phyloP scores from a whole-genome alignment of 495 filamentous ascomycete genomes.

The Cryomyces minteri region DNA sequence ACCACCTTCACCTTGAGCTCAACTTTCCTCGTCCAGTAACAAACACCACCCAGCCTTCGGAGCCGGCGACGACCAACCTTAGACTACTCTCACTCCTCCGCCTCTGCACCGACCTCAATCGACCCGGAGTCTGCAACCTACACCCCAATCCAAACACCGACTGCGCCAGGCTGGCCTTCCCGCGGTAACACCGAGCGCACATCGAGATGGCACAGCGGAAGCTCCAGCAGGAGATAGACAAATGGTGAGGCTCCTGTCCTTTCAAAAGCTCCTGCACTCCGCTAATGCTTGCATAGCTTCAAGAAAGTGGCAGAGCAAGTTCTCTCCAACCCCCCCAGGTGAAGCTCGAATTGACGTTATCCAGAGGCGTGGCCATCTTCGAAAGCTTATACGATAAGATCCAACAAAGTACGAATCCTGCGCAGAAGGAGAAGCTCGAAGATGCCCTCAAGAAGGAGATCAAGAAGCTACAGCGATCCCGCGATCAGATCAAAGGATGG shows the following conservation, averaged over 20 bases:
- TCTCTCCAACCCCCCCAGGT: no score
- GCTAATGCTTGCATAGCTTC: slow-evolving; percentile 29
- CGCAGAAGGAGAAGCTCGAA: slow-evolving; percentile 95
- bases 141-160: no score
- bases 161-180: neutral
- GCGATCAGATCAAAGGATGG: slow-evolving; percentile 99
- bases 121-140: no score
- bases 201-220: slow-evolving; percentile 77
- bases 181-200: no score
- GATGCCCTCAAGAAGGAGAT: slow-evolving; percentile 96
- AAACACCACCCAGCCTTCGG: no score
- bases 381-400: slow-evolving; percentile 94
- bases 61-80: no score
- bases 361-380: slow-evolving; percentile 72
- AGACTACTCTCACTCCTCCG: no score
- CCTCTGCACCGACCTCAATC: no score
- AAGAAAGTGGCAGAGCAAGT: slow-evolving; percentile 57
- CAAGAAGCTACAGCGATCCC: slow-evolving; percentile 95
- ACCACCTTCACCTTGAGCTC: no score
- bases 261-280: no score
- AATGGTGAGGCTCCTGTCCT: slow-evolving; percentile 27
- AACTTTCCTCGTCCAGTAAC: no score
- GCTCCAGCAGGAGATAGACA: slow-evolving; percentile 90
- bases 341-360: no score
- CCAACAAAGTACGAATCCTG: slow-evolving; percentile 67